phyloP scores from a whole-genome alignment of 2,329 filamentous ascomycete species.

The Cercospora beticola region DNA sequence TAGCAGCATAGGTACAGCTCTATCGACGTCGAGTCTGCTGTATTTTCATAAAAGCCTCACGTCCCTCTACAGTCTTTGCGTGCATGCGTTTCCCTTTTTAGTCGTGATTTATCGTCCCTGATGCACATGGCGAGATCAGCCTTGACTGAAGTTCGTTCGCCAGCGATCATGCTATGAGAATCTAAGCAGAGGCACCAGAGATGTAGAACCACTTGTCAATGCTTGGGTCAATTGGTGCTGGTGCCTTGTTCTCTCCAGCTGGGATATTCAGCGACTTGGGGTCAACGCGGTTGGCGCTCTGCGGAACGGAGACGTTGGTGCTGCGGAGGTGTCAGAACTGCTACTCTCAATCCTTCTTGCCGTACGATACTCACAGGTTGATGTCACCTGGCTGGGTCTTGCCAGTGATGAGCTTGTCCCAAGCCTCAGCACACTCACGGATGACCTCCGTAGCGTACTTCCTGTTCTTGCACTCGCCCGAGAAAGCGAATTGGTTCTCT shows the following conservation, averaged over 20 bases:
- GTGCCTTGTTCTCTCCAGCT: constrained; percentile 71
- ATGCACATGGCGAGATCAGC: not conserved
- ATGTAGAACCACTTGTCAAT: constrained; percentile 99
- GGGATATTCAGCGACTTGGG: constrained; percentile 73
- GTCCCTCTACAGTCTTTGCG: not conserved
- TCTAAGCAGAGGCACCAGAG: constrained; percentile 70
- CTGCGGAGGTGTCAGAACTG: constrained; percentile 45
- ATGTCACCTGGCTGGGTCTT: constrained; percentile 77
- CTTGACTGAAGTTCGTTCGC: not conserved
- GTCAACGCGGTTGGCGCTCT: constrained; percentile 71
- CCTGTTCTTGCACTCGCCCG: constrained; percentile 99
- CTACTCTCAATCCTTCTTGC: no score
- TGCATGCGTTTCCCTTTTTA: not conserved
- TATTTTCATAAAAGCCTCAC: not conserved
- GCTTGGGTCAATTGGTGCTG: constrained; percentile 88
- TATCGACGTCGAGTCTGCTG: constrained; percentile 5
- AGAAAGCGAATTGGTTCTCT: constrained; percentile 99
- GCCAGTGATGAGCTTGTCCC: constrained; percentile 93
- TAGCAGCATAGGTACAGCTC: not conserved
- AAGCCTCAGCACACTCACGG: constrained; percentile 92
- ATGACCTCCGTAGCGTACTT: constrained; percentile 96
- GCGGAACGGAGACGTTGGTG: constrained; percentile 73
- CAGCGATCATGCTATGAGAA: not conserved
- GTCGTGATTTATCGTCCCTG: not conserved
- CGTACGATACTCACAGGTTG: constrained; percentile 65